phyloP scores from a whole-genome alignment of 306 rosid species.

The Canavalia ensiformis region DNA sequence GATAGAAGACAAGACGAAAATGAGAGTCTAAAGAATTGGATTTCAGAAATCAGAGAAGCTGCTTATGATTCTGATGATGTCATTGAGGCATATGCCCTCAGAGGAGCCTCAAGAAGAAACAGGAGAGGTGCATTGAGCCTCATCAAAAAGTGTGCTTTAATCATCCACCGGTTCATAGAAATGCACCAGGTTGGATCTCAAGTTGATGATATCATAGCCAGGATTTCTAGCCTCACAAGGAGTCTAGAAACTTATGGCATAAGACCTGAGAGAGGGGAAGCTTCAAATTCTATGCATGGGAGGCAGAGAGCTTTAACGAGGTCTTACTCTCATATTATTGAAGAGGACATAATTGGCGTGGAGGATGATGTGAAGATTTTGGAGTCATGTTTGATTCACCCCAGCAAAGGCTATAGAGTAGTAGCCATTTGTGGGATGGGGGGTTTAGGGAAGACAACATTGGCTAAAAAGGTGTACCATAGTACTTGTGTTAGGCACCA shows the following conservation, averaged over 20 bases:
- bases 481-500: constrained; percentile 42
- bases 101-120: constrained; percentile 46
- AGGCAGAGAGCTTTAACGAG: constrained; percentile 53
- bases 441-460: constrained; percentile 70
- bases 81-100: constrained; percentile 52
- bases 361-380: constrained; percentile 51
- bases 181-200: constrained; percentile 44
- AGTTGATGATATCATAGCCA: constrained; percentile 44
- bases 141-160: constrained; percentile 44
- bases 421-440: constrained; percentile 73
- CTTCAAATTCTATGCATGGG: constrained; percentile 41
- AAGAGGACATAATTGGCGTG: constrained; percentile 63
- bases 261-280: constrained; percentile 42
- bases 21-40: constrained; percentile 47
- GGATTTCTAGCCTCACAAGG: constrained; percentile 43
- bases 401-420: constrained; percentile 38
- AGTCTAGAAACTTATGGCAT: constrained; percentile 48
- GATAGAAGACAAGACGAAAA: constrained; percentile 58
- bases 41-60: constrained; percentile 65
- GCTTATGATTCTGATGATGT: constrained; percentile 67
- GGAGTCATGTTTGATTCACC: constrained; percentile 47
- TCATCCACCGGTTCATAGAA: constrained; percentile 38
- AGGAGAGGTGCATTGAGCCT: constrained; percentile 28
- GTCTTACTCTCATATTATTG: constrained; percentile 61
- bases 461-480: constrained; percentile 62